Evolutionary conservation across 2,329 filamentous ascomycete species (phyloP), one percentile per base, ranked within the genome.

Genomic region (Hymenoscyphus fructigenus): DNA sequence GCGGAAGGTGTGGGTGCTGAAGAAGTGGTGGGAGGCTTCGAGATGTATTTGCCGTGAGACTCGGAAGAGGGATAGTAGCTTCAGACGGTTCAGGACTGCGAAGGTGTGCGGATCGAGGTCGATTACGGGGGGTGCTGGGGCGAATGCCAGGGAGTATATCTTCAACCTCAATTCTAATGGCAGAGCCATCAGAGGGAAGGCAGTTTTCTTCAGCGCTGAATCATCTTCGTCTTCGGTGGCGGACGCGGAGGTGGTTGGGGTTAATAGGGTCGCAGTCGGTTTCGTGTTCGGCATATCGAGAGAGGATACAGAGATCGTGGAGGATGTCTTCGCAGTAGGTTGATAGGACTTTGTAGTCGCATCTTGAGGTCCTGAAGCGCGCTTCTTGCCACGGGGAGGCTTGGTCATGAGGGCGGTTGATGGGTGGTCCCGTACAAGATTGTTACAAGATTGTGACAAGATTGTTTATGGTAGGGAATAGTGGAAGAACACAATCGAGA

Each of bases 161-260:
- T 86, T 85, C 65, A 89, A 79, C 7, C 91, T 87, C 34, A 93
- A 76, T 73, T 93, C 91, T 0, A 85, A 82, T 0, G 91, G 90
- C 0, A 93, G 79, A 34, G 84, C 79, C 65, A 92, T 81, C 75
- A 93, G 90, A 7, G 79, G 84, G 63, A 91, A 91, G 0, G 85
- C 41, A n/a, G 34, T 62, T 34, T 59, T 61, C 26, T n/a, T 57
- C 56, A 23, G 17, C 14, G 15, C 14, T 10, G 53, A n/a, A 20
- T 63, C 65, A 34, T 44, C 66, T 68, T 69, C 55, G 47, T 61
- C 64, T 65, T 67, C 41, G 9, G 61, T 20, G 7, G 50, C 60
- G 56, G 70, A 72, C 64, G 74, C 72, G 4, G 72, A 72, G 3
- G 72, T 70, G 60, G 70, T 73, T 23, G 72, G 60, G 7, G 73